A percentile compares a stretch with the other conserved stretches of the same genome.
Evolutionary conservation across 176 grass and related monocot genomes (phyloP).

Genomic region (Melocanna baccifera): DNA sequence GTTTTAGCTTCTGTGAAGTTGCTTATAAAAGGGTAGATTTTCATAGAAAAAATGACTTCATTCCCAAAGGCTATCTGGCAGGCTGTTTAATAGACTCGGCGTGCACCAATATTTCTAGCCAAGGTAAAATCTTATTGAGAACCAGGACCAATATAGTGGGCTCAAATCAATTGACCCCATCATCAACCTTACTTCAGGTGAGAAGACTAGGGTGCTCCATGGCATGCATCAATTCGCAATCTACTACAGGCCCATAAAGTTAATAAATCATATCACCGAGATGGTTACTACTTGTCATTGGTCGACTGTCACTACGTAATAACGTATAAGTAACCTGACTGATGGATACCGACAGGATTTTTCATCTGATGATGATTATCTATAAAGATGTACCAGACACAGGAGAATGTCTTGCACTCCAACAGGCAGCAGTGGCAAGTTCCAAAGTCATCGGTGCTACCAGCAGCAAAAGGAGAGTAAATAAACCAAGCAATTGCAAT

Average conservation of each 20-base stretch:
- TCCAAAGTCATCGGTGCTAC: not conserved
- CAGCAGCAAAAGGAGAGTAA: not conserved
- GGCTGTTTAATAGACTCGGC: not conserved
- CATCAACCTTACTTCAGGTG: not conserved
- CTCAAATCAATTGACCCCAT: slow-evolving; percentile 5
- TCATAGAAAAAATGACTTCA: not conserved
- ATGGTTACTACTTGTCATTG: not conserved
- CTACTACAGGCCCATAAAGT: not conserved
- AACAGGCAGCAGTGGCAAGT: not conserved
- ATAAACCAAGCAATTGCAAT: not conserved
- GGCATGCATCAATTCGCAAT: slow-evolving; percentile 8
- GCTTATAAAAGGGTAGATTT: not conserved
- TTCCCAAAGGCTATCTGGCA: not conserved
- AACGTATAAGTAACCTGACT: not conserved
- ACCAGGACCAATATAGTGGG: not conserved
- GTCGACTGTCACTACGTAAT: not conserved
- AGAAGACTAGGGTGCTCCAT: not conserved
- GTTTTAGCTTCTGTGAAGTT: not conserved
- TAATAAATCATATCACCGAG: not conserved
- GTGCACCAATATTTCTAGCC: not conserved
- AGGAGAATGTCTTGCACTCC: not conserved
- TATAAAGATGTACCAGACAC: not conserved
- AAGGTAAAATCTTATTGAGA: not conserved
- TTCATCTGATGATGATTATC: not conserved
- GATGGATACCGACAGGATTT: not conserved